These are phyloP conservation scores for Gelatoporia subvermispora DNA, from an alignment of 768 basidiomycete species.

Conservation along the genomic window DNA sequence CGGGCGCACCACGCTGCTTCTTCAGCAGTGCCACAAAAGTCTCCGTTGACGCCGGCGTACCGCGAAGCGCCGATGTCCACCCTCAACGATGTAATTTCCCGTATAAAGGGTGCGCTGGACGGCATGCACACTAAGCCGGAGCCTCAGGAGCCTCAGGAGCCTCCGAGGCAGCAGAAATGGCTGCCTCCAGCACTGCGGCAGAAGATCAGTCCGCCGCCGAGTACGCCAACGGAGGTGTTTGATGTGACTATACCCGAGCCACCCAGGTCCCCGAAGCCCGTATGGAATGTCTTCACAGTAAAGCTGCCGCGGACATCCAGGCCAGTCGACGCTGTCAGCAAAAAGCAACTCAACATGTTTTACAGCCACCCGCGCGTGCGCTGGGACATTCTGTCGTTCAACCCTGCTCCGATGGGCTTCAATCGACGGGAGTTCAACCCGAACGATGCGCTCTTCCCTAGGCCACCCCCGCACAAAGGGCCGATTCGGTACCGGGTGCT, in stretches of 20 bases:
- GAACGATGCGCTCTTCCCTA: slow-evolving; percentile 61
- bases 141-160: slow-evolving; percentile 21
- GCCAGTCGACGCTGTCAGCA: slow-evolving; percentile 40
- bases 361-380: slow-evolving; percentile 39
- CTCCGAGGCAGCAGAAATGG: slow-evolving; percentile 19
- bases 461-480: slow-evolving; percentile 29
- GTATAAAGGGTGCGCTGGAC: slow-evolving; percentile 77
- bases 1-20: neutral
- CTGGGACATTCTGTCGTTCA: slow-evolving; percentile 66
- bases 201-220: slow-evolving; percentile 4
- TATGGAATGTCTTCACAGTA: slow-evolving; percentile 21
- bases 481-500: slow-evolving; percentile 30
- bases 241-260: slow-evolving; percentile 22
- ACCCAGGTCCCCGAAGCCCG: slow-evolving; percentile 20
- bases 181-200: slow-evolving; percentile 22
- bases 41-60: slow-evolving; percentile 27
- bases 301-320: slow-evolving; percentile 38
- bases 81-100: slow-evolving; percentile 77
- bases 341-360: slow-evolving; percentile 43
- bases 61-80: slow-evolving; percentile 63
- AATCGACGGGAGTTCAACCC: slow-evolving; percentile 53
- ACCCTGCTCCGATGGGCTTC: slow-evolving; percentile 67
- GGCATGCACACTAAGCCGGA: slow-evolving; percentile 52
- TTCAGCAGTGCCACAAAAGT: slow-evolving; percentile 9
- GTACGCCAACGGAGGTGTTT: slow-evolving; percentile 15